phyloP scores from a whole-genome alignment of 306 rosid genomes.

The Leucaena leucocephala region DNA sequence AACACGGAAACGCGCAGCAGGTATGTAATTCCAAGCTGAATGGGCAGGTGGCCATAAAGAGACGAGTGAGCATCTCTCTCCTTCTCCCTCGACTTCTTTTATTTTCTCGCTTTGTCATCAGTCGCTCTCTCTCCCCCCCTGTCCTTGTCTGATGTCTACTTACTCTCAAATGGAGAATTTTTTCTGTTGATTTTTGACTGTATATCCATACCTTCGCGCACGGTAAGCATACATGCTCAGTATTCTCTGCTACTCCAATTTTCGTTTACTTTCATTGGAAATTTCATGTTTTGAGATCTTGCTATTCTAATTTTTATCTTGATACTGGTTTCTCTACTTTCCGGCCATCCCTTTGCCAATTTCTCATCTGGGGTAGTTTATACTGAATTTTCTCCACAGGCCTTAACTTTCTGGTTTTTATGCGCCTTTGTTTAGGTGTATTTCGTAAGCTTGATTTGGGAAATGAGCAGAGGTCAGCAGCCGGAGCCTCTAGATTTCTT shows the following conservation, averaged over 20 bases:
- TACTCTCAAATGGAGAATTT: conserved; percentile 61
- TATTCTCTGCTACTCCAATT: conserved; percentile 13
- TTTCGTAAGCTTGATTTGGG: conserved; percentile 53
- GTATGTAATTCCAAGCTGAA: conserved; percentile 40
- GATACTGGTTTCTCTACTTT: conserved; percentile 4
- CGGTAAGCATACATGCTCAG: conserved; percentile 47
- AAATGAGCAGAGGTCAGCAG: conserved; percentile 79
- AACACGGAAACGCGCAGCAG: conserved; percentile 44
- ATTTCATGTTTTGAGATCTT: conserved; percentile 50
- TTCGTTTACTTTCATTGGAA: conserved; percentile 18
- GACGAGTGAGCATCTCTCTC: conserved; percentile 28
- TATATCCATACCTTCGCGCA: conserved; percentile 33
- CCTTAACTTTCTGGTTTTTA: conserved; percentile 18
- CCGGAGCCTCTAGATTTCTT: conserved; percentile 99
- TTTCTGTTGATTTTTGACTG: conserved; percentile 25
- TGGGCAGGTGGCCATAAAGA: conserved; percentile 15
- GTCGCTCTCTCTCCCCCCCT: background rate
- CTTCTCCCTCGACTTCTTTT: background rate
- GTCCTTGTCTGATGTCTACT: conserved; percentile 30
- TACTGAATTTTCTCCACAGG: background rate
- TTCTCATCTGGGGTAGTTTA: conserved; percentile 25
- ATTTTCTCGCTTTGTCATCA: background rate
- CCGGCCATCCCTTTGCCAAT: conserved; percentile 8
- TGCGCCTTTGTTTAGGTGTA: conserved; percentile 45
- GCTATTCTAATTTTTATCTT: conserved; percentile 29